Percentiles rank a stretch among this genome's conserved stretches.
Conservation (phyloP, 2,329 filamentous ascomycete genomes). For the Hansfordia pulvinata region DNA sequence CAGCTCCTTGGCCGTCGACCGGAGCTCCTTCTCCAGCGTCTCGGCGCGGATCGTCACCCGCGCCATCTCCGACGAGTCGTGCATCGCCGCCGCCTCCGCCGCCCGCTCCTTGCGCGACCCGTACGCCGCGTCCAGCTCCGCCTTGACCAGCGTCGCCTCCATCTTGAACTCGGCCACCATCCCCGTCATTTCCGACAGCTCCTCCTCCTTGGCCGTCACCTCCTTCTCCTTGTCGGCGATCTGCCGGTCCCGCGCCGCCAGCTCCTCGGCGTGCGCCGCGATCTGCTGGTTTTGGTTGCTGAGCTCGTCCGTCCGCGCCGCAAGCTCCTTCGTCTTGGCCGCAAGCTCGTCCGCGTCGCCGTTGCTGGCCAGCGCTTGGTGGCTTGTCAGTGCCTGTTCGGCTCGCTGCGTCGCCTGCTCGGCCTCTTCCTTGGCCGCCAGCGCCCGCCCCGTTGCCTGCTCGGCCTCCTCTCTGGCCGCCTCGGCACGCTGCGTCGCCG, state of each 20-base stretch:
- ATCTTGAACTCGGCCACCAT: conserved; percentile 46
- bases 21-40: conserved; percentile 53
- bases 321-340: conserved; percentile 10
- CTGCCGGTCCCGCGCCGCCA: too few relatives aligned
- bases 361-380: too few relatives aligned
- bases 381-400: conserved; percentile 13
- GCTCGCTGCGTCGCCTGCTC: conserved; percentile 13
- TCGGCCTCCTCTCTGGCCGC: conserved; percentile 20
- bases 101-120: conserved; percentile 45
- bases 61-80: conserved; percentile 27
- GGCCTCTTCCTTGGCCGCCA: conserved; percentile 5
- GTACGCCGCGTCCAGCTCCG: conserved; percentile 48
- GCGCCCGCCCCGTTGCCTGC: conserved; percentile 15
- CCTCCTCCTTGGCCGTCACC: conserved; percentile 32
- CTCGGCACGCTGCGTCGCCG: too few relatives aligned
- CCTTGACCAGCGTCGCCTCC: conserved; percentile 45
- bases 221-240: too few relatives aligned
- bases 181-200: conserved; percentile 35
- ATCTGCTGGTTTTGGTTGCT: conserved; percentile 25
- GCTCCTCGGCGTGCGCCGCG: conserved; percentile 21
- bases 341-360: conserved; percentile 14
- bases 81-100: conserved; percentile 38
- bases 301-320: too few relatives aligned
- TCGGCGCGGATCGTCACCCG: conserved; percentile 26
- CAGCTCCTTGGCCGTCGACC: conserved; percentile 23